These are phyloP conservation scores for Suillus weaverae DNA, from an alignment of 768 basidiomycete species.

Conservation along the genomic window DNA sequence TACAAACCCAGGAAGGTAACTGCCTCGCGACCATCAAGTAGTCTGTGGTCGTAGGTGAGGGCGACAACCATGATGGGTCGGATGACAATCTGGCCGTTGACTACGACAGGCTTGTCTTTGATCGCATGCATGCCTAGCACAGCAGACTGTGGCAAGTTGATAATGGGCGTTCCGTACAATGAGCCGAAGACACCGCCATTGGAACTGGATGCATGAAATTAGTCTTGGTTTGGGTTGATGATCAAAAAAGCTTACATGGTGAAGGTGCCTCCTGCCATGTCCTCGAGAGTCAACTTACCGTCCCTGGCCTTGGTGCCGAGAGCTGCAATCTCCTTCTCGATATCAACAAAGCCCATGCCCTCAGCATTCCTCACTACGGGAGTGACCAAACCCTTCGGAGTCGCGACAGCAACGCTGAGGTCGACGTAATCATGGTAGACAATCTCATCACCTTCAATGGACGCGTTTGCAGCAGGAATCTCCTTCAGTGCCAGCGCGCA, in stretches of 20 bases:
- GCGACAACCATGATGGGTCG: constrained; percentile 96
- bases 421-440: constrained; percentile 93
- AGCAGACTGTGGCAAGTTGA: constrained; percentile 94
- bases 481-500: constrained; percentile 82
- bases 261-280: constrained; percentile 99
- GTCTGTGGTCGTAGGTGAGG: constrained; percentile 91
- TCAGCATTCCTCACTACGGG: constrained; percentile 94
- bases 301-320: constrained; percentile 95
- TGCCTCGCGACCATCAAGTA: constrained; percentile 94
- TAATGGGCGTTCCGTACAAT: constrained; percentile 97
- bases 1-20: constrained; percentile 93
- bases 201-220: constrained; percentile 54
- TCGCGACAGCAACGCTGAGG: constrained; percentile 93
- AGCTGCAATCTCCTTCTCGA: constrained; percentile 89
- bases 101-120: constrained; percentile 88
- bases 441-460: constrained; percentile 92
- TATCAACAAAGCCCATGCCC: constrained; percentile 79
- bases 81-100: constrained; percentile 93
- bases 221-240: neutral
- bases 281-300: constrained; percentile 92
- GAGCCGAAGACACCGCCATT: constrained; percentile 99
- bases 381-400: constrained; percentile 95
- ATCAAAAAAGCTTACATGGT: constrained; percentile 70
- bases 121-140: constrained; percentile 97
- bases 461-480: constrained; percentile 92